Conservation (phyloP, 352 stramenopile species). For the Pythium guiyangense region DNA sequence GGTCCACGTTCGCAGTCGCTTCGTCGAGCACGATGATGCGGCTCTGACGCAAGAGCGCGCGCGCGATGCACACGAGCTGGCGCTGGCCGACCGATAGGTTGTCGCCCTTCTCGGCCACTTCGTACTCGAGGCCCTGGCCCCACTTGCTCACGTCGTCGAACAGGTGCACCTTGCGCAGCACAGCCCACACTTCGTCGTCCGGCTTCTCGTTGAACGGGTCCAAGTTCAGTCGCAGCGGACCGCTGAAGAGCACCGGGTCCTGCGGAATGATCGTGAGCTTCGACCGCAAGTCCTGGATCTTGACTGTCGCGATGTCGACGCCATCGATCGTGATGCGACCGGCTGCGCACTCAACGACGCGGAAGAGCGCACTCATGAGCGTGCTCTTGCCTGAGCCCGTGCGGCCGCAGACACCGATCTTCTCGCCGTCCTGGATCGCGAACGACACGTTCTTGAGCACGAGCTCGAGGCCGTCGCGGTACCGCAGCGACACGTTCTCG, state of each 20-base stretch:
- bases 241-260: slow-evolving; percentile 84
- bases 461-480: slow-evolving; percentile 26
- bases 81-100: slow-evolving; percentile 94
- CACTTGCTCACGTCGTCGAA: slow-evolving; percentile 7
- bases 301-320: slow-evolving; percentile 58
- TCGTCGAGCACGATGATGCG: slow-evolving; percentile 93
- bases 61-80: slow-evolving; percentile 93
- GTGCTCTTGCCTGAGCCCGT: slow-evolving; percentile 34
- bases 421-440: slow-evolving; percentile 16
- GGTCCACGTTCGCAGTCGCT: too few relatives aligned
- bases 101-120: slow-evolving; percentile 84
- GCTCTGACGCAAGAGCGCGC: slow-evolving; percentile 82
- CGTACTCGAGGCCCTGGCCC: slow-evolving; percentile 56
- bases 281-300: slow-evolving; percentile 19
- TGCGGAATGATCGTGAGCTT: too few relatives aligned
- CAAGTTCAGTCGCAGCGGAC: slow-evolving; percentile 84
- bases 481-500: slow-evolving; percentile 25
- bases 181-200: slow-evolving; percentile 38
- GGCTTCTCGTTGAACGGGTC: slow-evolving; percentile 80
- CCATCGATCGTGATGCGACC: slow-evolving; percentile 84
- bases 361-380: slow-evolving; percentile 35
- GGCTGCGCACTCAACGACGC: slow-evolving; percentile 20
- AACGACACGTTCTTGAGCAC: slow-evolving; percentile 26
- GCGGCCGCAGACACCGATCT: slow-evolving; percentile 29
- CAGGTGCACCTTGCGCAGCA: slow-evolving; percentile 27